phyloP scores from a whole-genome alignment of 768 basidiomycete species.

The Daedaleopsis nitida region DNA sequence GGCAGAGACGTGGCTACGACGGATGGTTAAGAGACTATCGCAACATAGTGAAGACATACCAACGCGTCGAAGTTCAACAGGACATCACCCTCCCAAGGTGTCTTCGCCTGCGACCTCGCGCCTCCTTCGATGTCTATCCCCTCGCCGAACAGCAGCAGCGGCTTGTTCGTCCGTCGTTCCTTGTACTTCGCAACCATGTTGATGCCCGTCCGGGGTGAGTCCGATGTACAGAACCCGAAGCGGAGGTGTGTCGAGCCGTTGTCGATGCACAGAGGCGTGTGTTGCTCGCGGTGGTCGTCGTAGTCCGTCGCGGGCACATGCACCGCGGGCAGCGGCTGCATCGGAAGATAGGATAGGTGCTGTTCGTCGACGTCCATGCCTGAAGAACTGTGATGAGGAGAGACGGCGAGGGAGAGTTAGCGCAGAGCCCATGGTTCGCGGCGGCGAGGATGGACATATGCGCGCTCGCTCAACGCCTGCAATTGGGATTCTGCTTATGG shows the following conservation, averaged over 20 bases:
- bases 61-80: constrained; percentile 89
- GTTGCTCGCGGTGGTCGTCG: constrained; percentile 46
- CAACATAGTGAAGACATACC: constrained; percentile 51
- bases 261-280: constrained; percentile 81
- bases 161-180: constrained; percentile 82
- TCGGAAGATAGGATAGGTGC: constrained; percentile 12
- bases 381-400: background rate
- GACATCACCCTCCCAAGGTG: constrained; percentile 94
- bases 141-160: constrained; percentile 85
- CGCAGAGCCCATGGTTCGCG: background rate
- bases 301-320: constrained; percentile 47
- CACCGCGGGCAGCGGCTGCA: constrained; percentile 35
- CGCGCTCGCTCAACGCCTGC: constrained; percentile 8
- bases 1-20: too few relatives aligned
- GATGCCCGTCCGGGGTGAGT: constrained; percentile 56
- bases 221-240: constrained; percentile 77
- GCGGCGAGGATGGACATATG: constrained; percentile 1
- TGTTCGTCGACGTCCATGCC: constrained; percentile 17
- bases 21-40: too few relatives aligned
- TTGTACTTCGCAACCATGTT: constrained; percentile 87
- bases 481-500: constrained; percentile 6
- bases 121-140: constrained; percentile 87
- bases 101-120: constrained; percentile 73
- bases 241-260: constrained; percentile 83
- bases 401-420: background rate